Base-by-base conservation (phyloP, 768 basidiomycete genomes). In the Imleria badia region DNA sequence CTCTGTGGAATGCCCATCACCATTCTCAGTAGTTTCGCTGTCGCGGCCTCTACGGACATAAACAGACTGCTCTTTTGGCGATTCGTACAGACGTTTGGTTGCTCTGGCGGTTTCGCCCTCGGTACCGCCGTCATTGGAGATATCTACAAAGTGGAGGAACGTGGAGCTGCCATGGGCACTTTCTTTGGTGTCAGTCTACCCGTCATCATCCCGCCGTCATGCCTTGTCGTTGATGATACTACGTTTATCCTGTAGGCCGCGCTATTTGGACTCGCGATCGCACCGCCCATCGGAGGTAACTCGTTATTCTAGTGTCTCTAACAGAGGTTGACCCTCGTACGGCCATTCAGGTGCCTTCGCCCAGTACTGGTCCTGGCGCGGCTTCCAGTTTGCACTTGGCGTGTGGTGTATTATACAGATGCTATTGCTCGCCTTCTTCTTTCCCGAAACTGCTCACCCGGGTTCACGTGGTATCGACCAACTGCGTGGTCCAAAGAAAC, bases 371-470 rank as follows among this genome's bases (percentile, higher is more conserved):
- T 87, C 87, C 0, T 90, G 88, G 87, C 78, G 87, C 0, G 56
- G 75, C 5, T 79, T 86, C 66, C 86, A 89, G 62, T 62, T 69
- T 9, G 60, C 62, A 0, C 54, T 89, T 1, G 79, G 77, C 3
- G 35, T 74, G 0, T 65, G 72, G 36, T 79, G 78, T 3, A 35
- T 79, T 0, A 14, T 76, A 1, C 70, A 74, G 2, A 72, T 81
- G 34, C 8, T 77, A 7, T 55, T 72, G 6, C 72, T 87, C 31
- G 45, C 64, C 2, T 39, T 78, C 4, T 76, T 76, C 48, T 76
- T 87, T n/a, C 87, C 86, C 0, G 87, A 89, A 60, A 89, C 87
- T 3, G 81, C 78, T 46, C 83, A 85, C 60, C 86, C 87, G 1
- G 78, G 82, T 8, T 63, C 77, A 1, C 72, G 78, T 36, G 81